A percentile compares a stretch with the other conserved stretches of the same genome.
phyloP scores from a whole-genome alignment of 1,139 yeast genomes.

The Taphrina populina region DNA sequence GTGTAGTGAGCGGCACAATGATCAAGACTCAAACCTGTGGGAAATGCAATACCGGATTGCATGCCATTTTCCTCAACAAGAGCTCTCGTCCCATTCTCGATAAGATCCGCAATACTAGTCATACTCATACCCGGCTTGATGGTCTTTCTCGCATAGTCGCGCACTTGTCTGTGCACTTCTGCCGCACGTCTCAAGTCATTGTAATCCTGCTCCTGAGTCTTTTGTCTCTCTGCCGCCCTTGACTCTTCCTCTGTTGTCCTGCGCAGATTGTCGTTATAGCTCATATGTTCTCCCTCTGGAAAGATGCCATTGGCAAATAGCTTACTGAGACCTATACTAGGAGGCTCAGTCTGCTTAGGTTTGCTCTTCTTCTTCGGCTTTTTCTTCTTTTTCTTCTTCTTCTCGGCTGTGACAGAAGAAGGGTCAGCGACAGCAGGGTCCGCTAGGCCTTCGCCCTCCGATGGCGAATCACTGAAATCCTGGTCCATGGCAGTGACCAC shows the following conservation, averaged over 20 bases:
- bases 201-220: slow-evolving; percentile 55
- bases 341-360: slow-evolving; percentile 51
- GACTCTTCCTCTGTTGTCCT: slow-evolving; percentile 85
- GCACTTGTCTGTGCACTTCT: slow-evolving; percentile 88
- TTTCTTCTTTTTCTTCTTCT: slow-evolving; percentile 36
- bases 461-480: too few species aligned
- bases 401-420: background rate
- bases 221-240: slow-evolving; percentile 71
- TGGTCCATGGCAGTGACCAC: too few species aligned
- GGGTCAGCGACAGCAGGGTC: slow-evolving; percentile 69
- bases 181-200: slow-evolving; percentile 94
- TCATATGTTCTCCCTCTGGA: slow-evolving; percentile 71
- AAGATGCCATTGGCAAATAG: slow-evolving; percentile 70
- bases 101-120: slow-evolving; percentile 83
- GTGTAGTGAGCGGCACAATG: slow-evolving; percentile 98
- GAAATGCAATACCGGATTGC: slow-evolving; percentile 90
- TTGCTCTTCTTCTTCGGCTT: slow-evolving; percentile 42
- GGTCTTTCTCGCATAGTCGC: slow-evolving; percentile 70
- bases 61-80: slow-evolving; percentile 63
- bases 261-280: slow-evolving; percentile 62
- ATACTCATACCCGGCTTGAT: slow-evolving; percentile 90
- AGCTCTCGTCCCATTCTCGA: slow-evolving; percentile 79
- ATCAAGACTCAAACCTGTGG: slow-evolving; percentile 90
- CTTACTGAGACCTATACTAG: slow-evolving; percentile 56
- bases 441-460: slow-evolving; percentile 33